Conservation (phyloP, 108 stramenopile species). For the Cyclotella cryptica region DNA sequence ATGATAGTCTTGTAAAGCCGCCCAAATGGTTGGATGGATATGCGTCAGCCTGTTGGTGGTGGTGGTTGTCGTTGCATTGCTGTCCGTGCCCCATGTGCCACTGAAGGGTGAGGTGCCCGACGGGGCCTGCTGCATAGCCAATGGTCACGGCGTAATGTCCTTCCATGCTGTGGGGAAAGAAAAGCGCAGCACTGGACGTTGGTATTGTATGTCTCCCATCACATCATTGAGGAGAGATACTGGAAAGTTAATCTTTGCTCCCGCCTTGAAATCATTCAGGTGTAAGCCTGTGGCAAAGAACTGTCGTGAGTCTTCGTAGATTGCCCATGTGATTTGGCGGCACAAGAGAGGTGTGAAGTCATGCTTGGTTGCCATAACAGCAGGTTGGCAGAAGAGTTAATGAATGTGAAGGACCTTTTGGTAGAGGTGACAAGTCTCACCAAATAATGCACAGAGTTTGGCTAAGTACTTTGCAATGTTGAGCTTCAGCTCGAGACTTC, state of each 20-base stretch:
- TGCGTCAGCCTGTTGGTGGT: neutral
- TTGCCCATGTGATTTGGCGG: slow-evolving; percentile 10
- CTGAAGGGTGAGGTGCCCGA: neutral
- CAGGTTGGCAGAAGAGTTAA: too few species aligned
- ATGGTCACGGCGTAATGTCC: neutral
- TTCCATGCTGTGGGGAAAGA: slow-evolving; percentile 13
- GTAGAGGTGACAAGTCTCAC: too few species aligned
- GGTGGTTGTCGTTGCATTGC: neutral
- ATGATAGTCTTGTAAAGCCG: neutral
- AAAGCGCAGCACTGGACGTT: neutral
- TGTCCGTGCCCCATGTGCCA: neutral
- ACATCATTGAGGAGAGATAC: neutral
- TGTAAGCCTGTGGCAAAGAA: neutral
- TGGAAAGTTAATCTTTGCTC: neutral
- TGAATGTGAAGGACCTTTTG: too few species aligned
- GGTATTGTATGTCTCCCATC: slow-evolving; percentile 1
- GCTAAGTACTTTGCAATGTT: too few species aligned
- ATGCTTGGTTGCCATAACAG: too few species aligned
- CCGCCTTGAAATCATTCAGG: neutral
- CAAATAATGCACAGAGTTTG: too few species aligned
- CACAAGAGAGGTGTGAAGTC: neutral
- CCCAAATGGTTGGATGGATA: neutral
- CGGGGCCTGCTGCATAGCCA: neutral
- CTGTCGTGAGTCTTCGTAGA: neutral
- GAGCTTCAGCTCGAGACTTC: neutral